Percentiles rank a stretch among this genome's conserved stretches.
phyloP scores from a whole-genome alignment of 805 yeast species.

The Starmerella vaccinii region DNA sequence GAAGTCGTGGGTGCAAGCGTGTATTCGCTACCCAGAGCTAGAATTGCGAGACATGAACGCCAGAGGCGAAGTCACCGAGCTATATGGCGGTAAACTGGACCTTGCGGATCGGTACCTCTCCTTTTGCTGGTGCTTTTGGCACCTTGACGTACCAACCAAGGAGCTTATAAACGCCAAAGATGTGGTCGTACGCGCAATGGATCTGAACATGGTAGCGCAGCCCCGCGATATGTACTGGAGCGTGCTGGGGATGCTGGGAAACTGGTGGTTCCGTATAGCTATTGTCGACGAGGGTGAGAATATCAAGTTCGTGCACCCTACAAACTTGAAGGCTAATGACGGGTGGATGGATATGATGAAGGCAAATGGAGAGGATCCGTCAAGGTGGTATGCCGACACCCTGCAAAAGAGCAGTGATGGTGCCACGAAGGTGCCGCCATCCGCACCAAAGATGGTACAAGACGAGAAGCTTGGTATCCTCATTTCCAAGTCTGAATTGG shows the following conservation, averaged over 20 bases:
- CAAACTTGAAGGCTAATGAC: constrained; percentile 11
- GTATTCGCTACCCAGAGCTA: constrained; percentile 32
- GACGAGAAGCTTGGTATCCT: constrained; percentile 25
- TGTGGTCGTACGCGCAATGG: constrained; percentile 33
- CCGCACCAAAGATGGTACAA: constrained; percentile 29
- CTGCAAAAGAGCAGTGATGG: constrained; percentile 23
- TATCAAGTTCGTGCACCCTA: constrained; percentile 25
- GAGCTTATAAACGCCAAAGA: constrained; percentile 27
- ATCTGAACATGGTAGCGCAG: constrained; percentile 31
- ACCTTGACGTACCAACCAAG: constrained; percentile 23
- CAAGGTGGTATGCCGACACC: constrained; percentile 16
- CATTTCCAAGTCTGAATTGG: constrained; percentile 23
- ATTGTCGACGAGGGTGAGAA: constrained; percentile 22
- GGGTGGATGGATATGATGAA: constrained; percentile 36
- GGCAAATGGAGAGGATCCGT: constrained; percentile 10
- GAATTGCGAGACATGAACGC: constrained; percentile 26
- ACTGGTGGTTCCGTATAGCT: constrained; percentile 33
- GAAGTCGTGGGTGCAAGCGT: constrained; percentile 28
- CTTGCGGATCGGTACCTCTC: constrained; percentile 31
- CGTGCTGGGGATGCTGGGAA: constrained; percentile 33
- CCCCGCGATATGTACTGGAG: constrained; percentile 36
- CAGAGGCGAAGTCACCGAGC: constrained; percentile 24
- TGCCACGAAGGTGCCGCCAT: too few relatives aligned
- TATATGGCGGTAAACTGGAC: constrained; percentile 32
- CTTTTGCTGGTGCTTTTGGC: constrained; percentile 35